A percentile compares a stretch with the other conserved stretches of the same genome.
Conservation (phyloP, 768 basidiomycete genomes). For the Lactarius trivialis region DNA sequence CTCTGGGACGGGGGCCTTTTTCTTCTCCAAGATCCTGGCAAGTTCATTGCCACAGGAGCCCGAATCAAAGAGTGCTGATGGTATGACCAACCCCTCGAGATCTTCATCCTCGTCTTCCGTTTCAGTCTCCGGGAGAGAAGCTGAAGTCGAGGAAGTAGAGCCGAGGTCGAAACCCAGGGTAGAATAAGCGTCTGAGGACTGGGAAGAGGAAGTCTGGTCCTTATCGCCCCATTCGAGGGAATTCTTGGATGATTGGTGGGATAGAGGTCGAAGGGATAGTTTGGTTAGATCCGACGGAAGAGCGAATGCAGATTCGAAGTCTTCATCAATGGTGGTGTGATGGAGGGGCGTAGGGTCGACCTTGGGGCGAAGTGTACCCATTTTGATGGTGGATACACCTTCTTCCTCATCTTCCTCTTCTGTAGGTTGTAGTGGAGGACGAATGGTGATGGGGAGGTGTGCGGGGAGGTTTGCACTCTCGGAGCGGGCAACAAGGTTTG, state of each 20-base stretch:
- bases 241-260: constrained; percentile 74
- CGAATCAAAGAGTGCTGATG: constrained; percentile 68
- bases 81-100: constrained; percentile 76
- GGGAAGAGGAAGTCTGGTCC: constrained; percentile 69
- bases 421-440: constrained; percentile 50
- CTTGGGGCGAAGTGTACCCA: constrained; percentile 39
- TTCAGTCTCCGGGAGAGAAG: constrained; percentile 64
- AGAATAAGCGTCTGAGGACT: constrained; percentile 84
- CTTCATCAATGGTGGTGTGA: constrained; percentile 45
- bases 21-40: constrained; percentile 46
- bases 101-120: constrained; percentile 54
- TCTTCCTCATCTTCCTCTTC: constrained; percentile 75
- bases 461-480: constrained; percentile 32
- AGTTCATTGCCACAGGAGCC: constrained; percentile 49
- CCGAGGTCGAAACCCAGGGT: constrained; percentile 68
- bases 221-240: constrained; percentile 84
- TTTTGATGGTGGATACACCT: constrained; percentile 80
- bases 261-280: constrained; percentile 73
- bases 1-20: constrained; percentile 49
- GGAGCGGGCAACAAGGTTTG: constrained; percentile 36
- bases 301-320: constrained; percentile 78
- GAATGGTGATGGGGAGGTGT: constrained; percentile 52
- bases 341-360: constrained; percentile 29
- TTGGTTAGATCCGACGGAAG: constrained; percentile 75
- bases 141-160: constrained; percentile 66